Conservation (phyloP, 768 basidiomycete species). For the Stropharia rugosoannulata region DNA sequence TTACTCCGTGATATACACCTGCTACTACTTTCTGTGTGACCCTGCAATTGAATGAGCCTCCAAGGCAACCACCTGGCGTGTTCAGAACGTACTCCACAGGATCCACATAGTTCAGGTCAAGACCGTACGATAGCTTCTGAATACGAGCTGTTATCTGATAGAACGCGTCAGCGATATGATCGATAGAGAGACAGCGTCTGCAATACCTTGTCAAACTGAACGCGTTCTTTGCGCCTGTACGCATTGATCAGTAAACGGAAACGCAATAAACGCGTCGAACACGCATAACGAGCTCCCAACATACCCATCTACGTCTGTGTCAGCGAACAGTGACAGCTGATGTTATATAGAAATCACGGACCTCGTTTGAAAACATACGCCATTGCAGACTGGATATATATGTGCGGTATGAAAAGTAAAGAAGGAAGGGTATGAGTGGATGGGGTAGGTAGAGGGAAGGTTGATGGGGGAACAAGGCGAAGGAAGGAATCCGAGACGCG, state of each 20-base stretch:
- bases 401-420: neutral
- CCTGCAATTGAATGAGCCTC: constrained; percentile 34
- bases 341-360: constrained; percentile 17
- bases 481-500: constrained; percentile 22
- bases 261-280: constrained; percentile 31
- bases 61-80: neutral
- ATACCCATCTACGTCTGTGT: constrained; percentile 41
- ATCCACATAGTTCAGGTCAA: constrained; percentile 89
- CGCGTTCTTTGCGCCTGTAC: constrained; percentile 80
- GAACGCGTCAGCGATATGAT: constrained; percentile 1
- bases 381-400: constrained; percentile 18
- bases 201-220: constrained; percentile 89
- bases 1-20: constrained; percentile 94
- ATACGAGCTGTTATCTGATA: constrained; percentile 81
- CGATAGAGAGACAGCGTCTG: constrained; percentile 10
- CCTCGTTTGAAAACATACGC: constrained; percentile 42
- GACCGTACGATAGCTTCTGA: constrained; percentile 92
- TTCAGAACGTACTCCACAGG: constrained; percentile 74
- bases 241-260: constrained; percentile 15
- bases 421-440: neutral
- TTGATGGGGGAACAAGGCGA: constrained; percentile 19
- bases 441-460: constrained; percentile 2
- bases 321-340: constrained; percentile 7
- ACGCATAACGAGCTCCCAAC: constrained; percentile 28
- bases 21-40: constrained; percentile 90